A percentile compares a stretch with the other conserved stretches of the same genome.
These are phyloP conservation scores for Celoporthe dispersa DNA, from an alignment of 2,329 filamentous ascomycete species.

Conservation along the genomic window DNA sequence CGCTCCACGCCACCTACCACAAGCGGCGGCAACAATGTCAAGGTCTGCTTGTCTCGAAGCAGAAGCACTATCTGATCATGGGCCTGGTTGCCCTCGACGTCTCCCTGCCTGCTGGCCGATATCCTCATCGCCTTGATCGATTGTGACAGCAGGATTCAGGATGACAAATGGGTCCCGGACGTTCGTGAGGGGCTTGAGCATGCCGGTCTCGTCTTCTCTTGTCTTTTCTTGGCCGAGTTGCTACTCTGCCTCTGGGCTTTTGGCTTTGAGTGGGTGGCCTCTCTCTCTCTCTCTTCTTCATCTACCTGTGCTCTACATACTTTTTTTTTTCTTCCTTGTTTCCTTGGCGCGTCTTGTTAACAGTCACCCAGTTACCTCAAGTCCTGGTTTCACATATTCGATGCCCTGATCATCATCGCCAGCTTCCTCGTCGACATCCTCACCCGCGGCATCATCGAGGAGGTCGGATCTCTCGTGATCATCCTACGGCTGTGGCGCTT, in stretches of 20 bases:
- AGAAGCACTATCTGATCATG: conserved; percentile 52
- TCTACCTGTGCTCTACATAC: conserved; percentile 8
- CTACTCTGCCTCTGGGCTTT: conserved; percentile 63
- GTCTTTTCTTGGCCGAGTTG: conserved; percentile 68
- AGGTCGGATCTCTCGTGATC: conserved; percentile 69
- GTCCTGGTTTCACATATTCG: conserved; percentile 66
- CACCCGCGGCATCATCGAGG: conserved; percentile 62
- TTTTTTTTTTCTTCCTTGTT: neutral
- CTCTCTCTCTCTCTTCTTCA: neutral
- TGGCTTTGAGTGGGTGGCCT: conserved; percentile 55
- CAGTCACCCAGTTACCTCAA: conserved; percentile 54
- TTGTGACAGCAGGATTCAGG: conserved; percentile 48
- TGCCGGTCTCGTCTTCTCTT: conserved; percentile 63
- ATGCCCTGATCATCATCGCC: conserved; percentile 64
- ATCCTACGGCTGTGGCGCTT: conserved; percentile 70
- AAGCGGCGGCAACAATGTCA: conserved; percentile 16
- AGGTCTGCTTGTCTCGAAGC: conserved; percentile 32
- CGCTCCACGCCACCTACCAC: conserved; percentile 18
- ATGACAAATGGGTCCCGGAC: conserved; percentile 47
- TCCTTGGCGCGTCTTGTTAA: neutral
- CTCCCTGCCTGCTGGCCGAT: conserved; percentile 48
- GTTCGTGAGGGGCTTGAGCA: conserved; percentile 49
- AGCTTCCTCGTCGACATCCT: conserved; percentile 67
- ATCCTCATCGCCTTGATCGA: conserved; percentile 54
- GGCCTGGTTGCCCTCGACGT: conserved; percentile 51